Evolutionary conservation across 2,329 filamentous ascomycete genomes (phyloP).

Genomic region (Aspergillus ochraceoroseus): DNA sequence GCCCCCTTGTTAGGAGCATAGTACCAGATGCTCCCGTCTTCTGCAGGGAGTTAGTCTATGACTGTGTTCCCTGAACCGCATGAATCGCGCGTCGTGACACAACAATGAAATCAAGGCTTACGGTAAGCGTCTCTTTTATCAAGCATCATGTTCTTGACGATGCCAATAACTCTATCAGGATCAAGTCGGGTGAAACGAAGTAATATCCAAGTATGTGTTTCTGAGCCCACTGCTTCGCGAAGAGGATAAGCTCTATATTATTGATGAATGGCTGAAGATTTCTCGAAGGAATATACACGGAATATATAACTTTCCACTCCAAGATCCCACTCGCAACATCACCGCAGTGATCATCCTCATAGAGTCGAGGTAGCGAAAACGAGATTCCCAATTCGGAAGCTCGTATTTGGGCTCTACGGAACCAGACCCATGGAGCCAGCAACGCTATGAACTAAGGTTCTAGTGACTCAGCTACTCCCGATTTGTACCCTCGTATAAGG

Average conservation of each 20-base stretch:
- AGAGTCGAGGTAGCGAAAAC: constrained; percentile 21
- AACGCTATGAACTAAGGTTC: neutral
- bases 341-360: neutral
- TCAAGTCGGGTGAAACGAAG: neutral
- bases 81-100: too few species aligned
- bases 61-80: too few species aligned
- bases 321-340: neutral
- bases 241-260: too few species aligned
- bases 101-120: constrained; percentile 15
- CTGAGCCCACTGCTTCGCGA: neutral
- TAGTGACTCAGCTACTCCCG: neutral
- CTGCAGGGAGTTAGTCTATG: constrained; percentile 20
- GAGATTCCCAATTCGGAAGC: constrained; percentile 18
- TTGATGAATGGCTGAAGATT: too few species aligned
- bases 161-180: neutral
- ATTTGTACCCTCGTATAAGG: constrained; percentile 2
- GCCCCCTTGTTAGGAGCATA: constrained; percentile 43
- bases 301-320: neutral
- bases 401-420: constrained; percentile 5
- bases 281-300: neutral
- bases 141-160: constrained; percentile 10
- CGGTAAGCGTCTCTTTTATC: constrained; percentile 27
- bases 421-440: constrained; percentile 1
- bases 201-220: neutral
- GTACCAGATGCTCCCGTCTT: constrained; percentile 37